These are phyloP conservation scores for Aspergillus pseudoviridinutans DNA, from an alignment of 2,329 filamentous ascomycete genomes.

Conservation along the genomic window DNA sequence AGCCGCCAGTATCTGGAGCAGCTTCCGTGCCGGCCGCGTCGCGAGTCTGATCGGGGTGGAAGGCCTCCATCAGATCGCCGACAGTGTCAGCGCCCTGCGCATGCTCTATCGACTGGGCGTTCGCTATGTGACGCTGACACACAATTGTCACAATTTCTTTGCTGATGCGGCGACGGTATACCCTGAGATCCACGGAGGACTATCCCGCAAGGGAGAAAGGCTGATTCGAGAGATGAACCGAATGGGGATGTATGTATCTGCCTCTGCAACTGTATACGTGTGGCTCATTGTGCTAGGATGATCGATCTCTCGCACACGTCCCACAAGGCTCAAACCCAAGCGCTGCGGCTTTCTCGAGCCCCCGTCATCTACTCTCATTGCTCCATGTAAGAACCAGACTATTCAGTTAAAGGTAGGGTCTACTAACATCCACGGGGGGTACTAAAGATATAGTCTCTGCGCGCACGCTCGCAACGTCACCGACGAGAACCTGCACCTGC, in stretches of 20 bases:
- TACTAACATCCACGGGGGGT: too few relatives aligned
- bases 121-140: conserved; percentile 9
- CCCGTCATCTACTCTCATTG: not conserved
- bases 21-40: conserved; percentile 1
- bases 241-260: not conserved
- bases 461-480: not conserved
- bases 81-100: conserved; percentile 17
- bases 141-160: not conserved
- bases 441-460: not conserved
- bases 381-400: not conserved
- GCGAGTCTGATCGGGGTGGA: conserved; percentile 23
- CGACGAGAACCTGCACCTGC: not conserved
- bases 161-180: not conserved
- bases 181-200: not conserved
- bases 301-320: not conserved
- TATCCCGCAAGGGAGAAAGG: not conserved
- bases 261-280: too few relatives aligned
- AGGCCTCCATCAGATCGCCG: conserved; percentile 24
- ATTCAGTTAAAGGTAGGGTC: too few relatives aligned
- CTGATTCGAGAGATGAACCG: not conserved
- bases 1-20: not conserved
- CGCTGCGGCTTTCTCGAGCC: not conserved
- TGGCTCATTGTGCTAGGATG: not conserved
- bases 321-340: not conserved
- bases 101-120: conserved; percentile 16